Evolutionary conservation across 371 early-diverging fungal species (phyloP).

Genomic region (Rhizomucor miehei): DNA sequence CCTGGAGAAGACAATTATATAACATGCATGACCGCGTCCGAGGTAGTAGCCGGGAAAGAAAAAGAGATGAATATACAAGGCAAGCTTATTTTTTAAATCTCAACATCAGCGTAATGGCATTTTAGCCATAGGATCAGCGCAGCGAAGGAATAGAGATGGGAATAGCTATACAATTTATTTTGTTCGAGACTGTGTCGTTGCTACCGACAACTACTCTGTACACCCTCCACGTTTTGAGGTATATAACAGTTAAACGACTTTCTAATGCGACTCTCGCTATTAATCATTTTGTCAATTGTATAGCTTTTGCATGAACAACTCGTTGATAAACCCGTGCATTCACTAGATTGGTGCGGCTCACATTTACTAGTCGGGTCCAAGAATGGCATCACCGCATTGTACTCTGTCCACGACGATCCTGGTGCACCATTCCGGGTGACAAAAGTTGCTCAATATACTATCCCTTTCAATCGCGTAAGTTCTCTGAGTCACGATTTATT

Average conservation of each 20-base stretch:
- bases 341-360: conserved; percentile 31
- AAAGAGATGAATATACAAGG: too few relatives aligned
- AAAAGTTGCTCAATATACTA: conserved; percentile 19
- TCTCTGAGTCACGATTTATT: conserved; percentile 7
- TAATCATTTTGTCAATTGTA: neutral
- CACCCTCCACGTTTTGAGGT: conserved; percentile 19
- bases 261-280: neutral
- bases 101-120: conserved; percentile 16
- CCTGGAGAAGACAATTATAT: conserved; percentile 17
- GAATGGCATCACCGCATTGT: conserved; percentile 13
- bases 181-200: conserved; percentile 18
- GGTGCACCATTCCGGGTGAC: neutral
- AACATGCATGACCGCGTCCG: conserved; percentile 29
- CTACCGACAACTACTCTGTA: conserved; percentile 4
- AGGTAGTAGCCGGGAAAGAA: too few relatives aligned
- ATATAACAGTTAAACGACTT: neutral
- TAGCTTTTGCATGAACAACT: conserved; percentile 14
- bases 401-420: conserved; percentile 7
- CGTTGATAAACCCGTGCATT: conserved; percentile 24
- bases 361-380: conserved; percentile 27
- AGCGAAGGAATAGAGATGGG: conserved; percentile 5
- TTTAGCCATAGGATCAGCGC: conserved; percentile 28
- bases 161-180: conserved; percentile 18
- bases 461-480: conserved; percentile 1
- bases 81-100: too few relatives aligned